These are phyloP conservation scores for Cardiospermum halicacabum DNA, from an alignment of 345 rosid species.

Conservation along the genomic window DNA sequence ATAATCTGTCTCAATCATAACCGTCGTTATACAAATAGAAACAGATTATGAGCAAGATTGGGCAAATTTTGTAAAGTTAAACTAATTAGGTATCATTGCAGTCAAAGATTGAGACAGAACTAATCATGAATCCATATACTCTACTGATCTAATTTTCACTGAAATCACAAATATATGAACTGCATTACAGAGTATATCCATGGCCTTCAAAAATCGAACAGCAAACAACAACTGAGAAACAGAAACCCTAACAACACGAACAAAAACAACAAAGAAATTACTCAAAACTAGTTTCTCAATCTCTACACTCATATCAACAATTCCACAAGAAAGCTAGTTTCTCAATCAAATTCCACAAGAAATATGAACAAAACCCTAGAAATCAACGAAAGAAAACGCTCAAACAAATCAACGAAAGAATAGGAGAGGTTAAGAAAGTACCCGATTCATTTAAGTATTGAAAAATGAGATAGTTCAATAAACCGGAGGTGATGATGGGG, in stretches of 20 bases:
- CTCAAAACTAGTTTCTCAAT: slow-evolving; percentile 9
- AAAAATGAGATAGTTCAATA: slow-evolving; percentile 82
- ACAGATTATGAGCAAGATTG: not conserved
- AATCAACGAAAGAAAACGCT: not conserved
- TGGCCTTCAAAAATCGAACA: not conserved
- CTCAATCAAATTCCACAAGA: slow-evolving; percentile 6
- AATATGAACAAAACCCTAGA: slow-evolving; percentile 12
- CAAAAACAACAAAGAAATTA: not conserved
- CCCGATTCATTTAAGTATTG: slow-evolving; percentile 97
- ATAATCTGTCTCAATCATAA: not conserved
- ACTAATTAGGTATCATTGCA: not conserved
- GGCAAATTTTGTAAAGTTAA: not conserved
- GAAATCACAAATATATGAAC: no score
- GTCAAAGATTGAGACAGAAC: not conserved
- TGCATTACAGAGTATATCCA: not conserved
- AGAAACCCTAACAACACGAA: not conserved
- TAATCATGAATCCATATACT: not conserved
- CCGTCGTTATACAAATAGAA: not conserved
- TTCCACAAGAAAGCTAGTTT: not conserved
- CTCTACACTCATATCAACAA: not conserved
- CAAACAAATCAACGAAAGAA: not conserved
- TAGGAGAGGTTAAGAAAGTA: slow-evolving; percentile 11
- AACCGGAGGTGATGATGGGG: slow-evolving; percentile 71
- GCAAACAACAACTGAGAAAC: not conserved
- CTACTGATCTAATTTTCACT: no score